These are phyloP conservation scores for Stephania japonica DNA, from an alignment of 164 flowering plant genomes.

Conservation along the genomic window DNA sequence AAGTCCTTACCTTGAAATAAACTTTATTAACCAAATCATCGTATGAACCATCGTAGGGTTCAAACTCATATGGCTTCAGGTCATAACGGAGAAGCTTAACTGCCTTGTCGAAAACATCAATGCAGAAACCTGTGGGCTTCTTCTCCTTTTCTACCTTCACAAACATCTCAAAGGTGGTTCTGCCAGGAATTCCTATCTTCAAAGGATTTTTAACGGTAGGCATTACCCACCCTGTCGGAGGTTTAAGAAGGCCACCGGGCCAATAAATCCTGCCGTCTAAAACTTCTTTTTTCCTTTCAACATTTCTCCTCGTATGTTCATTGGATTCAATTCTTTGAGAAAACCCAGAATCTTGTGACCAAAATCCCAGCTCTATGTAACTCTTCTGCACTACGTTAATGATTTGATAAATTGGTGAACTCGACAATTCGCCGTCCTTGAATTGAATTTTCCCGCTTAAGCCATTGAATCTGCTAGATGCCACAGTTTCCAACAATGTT, in stretches of 20 bases:
- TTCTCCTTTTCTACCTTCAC: constrained; percentile 32
- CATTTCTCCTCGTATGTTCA: neutral
- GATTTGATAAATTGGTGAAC: constrained; percentile 2
- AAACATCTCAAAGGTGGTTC: constrained; percentile 31
- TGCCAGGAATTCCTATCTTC: constrained; percentile 45
- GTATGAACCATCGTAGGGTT: constrained; percentile 19
- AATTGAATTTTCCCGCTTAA: constrained; percentile 19
- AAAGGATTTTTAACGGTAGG: constrained; percentile 28
- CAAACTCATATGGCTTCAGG: constrained; percentile 24
- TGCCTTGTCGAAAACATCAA: constrained; percentile 36
- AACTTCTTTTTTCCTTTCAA: neutral
- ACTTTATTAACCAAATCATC: constrained; percentile 28
- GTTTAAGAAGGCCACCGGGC: constrained; percentile 13
- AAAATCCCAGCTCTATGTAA: constrained; percentile 18
- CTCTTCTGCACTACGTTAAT: constrained; percentile 18
- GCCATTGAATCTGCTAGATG: constrained; percentile 14
- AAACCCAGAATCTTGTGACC: constrained; percentile 19
- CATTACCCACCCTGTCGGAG: constrained; percentile 50
- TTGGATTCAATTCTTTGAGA: neutral
- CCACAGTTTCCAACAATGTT: constrained; percentile 7
- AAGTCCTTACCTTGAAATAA: constrained; percentile 29
- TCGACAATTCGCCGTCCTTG: constrained; percentile 7
- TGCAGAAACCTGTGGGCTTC: constrained; percentile 40
- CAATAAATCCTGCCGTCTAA: constrained; percentile 24
- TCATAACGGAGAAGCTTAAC: constrained; percentile 21